Evolutionary conservation across 495 filamentous ascomycete genomes (phyloP), one percentile per base, ranked within the genome.

Genomic region (Xylona heveae): DNA sequence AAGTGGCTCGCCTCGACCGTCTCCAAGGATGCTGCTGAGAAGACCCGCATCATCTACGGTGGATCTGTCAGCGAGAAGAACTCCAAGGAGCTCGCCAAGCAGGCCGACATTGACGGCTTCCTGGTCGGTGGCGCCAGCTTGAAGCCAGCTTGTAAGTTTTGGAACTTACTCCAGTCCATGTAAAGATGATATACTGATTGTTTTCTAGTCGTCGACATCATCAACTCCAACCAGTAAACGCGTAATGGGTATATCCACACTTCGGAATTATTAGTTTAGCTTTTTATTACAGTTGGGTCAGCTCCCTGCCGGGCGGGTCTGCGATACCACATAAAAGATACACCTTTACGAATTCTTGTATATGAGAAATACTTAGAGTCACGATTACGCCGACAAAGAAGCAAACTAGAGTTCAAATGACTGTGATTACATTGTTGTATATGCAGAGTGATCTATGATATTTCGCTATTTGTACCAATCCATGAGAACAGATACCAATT

Each of bases 1-100:
- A 56, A 73, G 43, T 97, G 85, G 85, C 59, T 97, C 45, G 63
- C 58, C 40, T 61, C 71, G 42, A 64, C 72, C 36, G 66, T 94
- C 38, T 74, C 68, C 44, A 51, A 71, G 23, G 54, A 70, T 38
- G 78, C 68, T 28, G 62, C 78, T 39, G 75, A 84, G 30, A 64
- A 64, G 50, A 88, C 85, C 30, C 68, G 88, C 42, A 73, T 97
- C 48, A 70, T 97, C 43, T 97, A 97, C 55, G 88, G 88, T 38
- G 88, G 88, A 41, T 85, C 77, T 46, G 88, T 97, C 42, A 92
- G 66, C 49, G 88, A 90, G 63, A 92, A 92, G 77, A 97, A 97
- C 71, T 88, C 79, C 64, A 72, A 69, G 47, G 85, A 94, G 18
- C 68, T 97, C 45, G 75, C 77, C 42, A 78, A 76, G 60, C 68